Conservation (phyloP, 2,329 filamentous ascomycete species). For the Bretziella fagacearum region DNA sequence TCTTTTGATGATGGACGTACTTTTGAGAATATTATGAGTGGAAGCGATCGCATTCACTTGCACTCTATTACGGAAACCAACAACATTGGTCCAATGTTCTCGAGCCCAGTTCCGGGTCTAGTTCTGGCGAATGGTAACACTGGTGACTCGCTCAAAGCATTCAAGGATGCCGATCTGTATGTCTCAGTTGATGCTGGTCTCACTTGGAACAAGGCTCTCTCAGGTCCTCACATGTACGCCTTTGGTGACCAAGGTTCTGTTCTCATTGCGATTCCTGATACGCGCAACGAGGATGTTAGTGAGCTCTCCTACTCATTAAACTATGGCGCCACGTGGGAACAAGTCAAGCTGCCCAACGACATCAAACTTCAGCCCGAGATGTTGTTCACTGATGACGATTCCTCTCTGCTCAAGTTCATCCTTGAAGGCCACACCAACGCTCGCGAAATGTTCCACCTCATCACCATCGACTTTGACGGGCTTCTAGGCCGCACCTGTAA, state of each 20-base stretch:
- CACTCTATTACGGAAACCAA: conserved; percentile 78
- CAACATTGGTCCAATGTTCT: conserved; percentile 77
- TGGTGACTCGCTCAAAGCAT: conserved; percentile 53
- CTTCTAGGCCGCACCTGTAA: conserved; percentile 67
- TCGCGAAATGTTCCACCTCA: conserved; percentile 40
- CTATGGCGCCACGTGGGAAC: conserved; percentile 72
- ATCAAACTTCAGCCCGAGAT: conserved; percentile 53
- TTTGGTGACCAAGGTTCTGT: conserved; percentile 89
- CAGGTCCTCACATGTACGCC: conserved; percentile 85
- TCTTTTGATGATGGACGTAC: conserved; percentile 91
- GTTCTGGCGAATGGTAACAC: conserved; percentile 91
- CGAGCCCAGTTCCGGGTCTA: conserved; percentile 80
- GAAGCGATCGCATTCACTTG: conserved; percentile 56
- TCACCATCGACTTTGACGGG: conserved; percentile 68
- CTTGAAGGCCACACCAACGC: conserved; percentile 47
- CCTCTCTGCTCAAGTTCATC: conserved; percentile 81
- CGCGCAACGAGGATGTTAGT: conserved; percentile 39
- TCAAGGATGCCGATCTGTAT: conserved; percentile 61
- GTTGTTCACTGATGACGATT: conserved; percentile 80
- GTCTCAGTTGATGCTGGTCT: conserved; percentile 83
- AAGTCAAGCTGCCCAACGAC: conserved; percentile 46
- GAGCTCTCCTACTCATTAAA: conserved; percentile 65
- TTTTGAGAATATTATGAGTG: conserved; percentile 56
- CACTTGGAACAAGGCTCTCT: conserved; percentile 58
- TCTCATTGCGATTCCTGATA: conserved; percentile 66